A percentile compares a stretch with the other conserved stretches of the same genome.
phyloP scores from a whole-genome alignment of 176 grass and related monocot species.

The sorghum (Sorghum bicolor) region Sorghum_bicolor_NCBIv3 NC_012872.2:46819501-46820000 shows the following conservation, averaged over 20 bases:
- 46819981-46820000: constrained; percentile 16
- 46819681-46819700: not conserved
- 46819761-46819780: constrained; percentile 25
- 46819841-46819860: constrained; percentile 25
- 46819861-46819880: constrained; percentile 25
- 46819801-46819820: constrained; percentile 80
- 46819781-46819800: constrained; percentile 43
- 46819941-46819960: constrained; percentile 97
- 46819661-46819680: not conserved
- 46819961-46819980: constrained; percentile 42
- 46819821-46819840: constrained; percentile 35
- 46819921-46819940: constrained; percentile 92
- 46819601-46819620: not conserved
- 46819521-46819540: not conserved
- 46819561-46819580: constrained; percentile 4
- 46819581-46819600: not conserved
- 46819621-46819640: constrained; percentile 5
- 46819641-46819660: not conserved
- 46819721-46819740: constrained; percentile 9
- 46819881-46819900: constrained; percentile 41
- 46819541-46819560: not conserved
- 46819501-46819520: not conserved
- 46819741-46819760: constrained; percentile 38
- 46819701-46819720: not conserved
- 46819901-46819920: constrained; percentile 75